Conservation (phyloP, 1,284 basidiomycete genomes). For the Apiotrichum mycotoxinovorans region DNA sequence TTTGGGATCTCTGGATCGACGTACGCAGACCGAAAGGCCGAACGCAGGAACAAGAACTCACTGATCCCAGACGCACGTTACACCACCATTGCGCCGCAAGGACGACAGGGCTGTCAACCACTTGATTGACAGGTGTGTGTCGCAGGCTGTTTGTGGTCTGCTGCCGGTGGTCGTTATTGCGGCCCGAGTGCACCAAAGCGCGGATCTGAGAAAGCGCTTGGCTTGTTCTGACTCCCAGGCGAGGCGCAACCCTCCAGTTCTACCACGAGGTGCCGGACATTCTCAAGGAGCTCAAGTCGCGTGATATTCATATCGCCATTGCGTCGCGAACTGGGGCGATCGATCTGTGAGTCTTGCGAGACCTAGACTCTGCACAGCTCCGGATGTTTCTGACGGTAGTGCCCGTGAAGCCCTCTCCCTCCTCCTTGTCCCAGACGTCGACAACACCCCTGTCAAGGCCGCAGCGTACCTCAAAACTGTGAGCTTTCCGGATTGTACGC, state of each 20-base stretch:
- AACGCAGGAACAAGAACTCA: not conserved
- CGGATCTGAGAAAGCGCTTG: too few relatives aligned
- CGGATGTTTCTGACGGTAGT: slow-evolving; percentile 49
- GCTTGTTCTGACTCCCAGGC: slow-evolving; percentile 44
- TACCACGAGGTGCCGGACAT: slow-evolving; percentile 75
- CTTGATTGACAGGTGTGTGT: slow-evolving; percentile 59
- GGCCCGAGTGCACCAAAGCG: too few relatives aligned
- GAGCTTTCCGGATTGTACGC: slow-evolving; percentile 4
- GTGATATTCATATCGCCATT: slow-evolving; percentile 63
- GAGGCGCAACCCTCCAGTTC: slow-evolving; percentile 61
- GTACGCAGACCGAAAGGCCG: slow-evolving; percentile 32
- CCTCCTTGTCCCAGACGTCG: slow-evolving; percentile 60
- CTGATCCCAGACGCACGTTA: slow-evolving; percentile 36
- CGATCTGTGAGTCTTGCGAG: slow-evolving; percentile 65
- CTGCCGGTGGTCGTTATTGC: too few relatives aligned
- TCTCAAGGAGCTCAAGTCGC: slow-evolving; percentile 58
- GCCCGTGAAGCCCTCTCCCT: slow-evolving; percentile 70
- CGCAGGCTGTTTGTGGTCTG: too few relatives aligned
- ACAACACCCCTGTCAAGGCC: slow-evolving; percentile 55
- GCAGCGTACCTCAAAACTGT: slow-evolving; percentile 66
- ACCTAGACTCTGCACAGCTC: too few relatives aligned
- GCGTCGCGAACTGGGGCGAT: slow-evolving; percentile 71
- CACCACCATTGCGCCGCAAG: slow-evolving; percentile 63
- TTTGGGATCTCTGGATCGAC: slow-evolving; percentile 82
- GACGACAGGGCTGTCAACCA: slow-evolving; percentile 57